Base-by-base conservation (phyloP, 805 yeast genomes). In the Saturnispora diversa region DNA sequence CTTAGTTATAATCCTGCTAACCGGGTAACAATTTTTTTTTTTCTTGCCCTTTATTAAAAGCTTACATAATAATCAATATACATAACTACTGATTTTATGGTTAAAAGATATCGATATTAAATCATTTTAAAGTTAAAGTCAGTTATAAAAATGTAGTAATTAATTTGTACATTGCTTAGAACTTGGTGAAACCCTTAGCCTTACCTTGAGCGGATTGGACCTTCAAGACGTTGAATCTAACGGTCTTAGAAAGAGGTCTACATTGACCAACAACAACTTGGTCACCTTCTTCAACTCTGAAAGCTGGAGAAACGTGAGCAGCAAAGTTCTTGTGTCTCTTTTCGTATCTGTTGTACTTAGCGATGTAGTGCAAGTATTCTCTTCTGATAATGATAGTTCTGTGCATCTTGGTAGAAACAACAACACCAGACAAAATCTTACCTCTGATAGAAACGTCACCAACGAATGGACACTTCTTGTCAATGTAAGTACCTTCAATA, bases 291-390 rank as follows among this genome's bases (percentile, higher is more conserved):
- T 75, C 75, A 62, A 90, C 96, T 77, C 99, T 94, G 97, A 92
- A 92, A 73, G 97, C 97, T 75, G 99, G 99, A 57, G 97, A 90
- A 65, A 92, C 85, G 78, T 92, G 99, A 64, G 96, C 99, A 70
- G 99, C 94, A 54, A 92, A 80, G 83, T 92, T 92, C 92, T 92
- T 92, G 85, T 92, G 99, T 80, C 99, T 87, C 85, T 92, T 92
- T 80, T 92, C 99, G 85, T 87, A 92, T 84, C 99, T 88, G 95
- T 90, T 92, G 80, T 92, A 92, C 83, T 92, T 92, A 74, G 97
- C 95, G 72, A 92, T 84, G 78, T 86, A 92, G 79, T 92, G 99
- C 70, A 92, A 85, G 94, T 92, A 92, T 69, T 92, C 97, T 78
- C 99, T 90, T 83, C 98, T 88, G 78, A 92, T 84, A 71, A 92